Evolutionary conservation across 306 rosid species (phyloP).

Genomic region (Sicyos edulis): DNA sequence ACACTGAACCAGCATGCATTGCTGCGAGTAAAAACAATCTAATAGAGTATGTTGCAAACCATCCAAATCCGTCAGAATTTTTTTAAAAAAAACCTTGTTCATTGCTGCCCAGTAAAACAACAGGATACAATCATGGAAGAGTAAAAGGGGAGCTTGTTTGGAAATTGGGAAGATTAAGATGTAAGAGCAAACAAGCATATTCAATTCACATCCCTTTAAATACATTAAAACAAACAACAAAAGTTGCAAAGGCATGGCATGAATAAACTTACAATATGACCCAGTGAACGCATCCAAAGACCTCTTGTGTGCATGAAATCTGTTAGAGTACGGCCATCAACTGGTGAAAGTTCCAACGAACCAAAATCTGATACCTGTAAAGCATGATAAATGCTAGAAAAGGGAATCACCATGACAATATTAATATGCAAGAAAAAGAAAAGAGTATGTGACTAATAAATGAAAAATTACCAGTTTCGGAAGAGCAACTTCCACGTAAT

Average conservation of each 20-base stretch:
- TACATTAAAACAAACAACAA: slow-evolving; percentile 5
- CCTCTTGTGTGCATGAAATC: slow-evolving; percentile 99
- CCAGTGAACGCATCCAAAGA: slow-evolving; percentile 85
- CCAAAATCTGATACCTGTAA: slow-evolving; percentile 98
- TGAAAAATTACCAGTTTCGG: slow-evolving; percentile 81
- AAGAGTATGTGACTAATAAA: slow-evolving; percentile 28
- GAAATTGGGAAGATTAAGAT: slow-evolving; percentile 19
- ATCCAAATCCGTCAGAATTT: neutral
- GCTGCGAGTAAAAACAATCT: no score
- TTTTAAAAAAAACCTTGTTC: neutral
- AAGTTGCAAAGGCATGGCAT: neutral
- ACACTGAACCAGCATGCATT: no score
- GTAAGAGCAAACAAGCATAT: slow-evolving; percentile 3
- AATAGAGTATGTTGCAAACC: no score
- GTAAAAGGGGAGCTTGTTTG: slow-evolving; percentile 1
- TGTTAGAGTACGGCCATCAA: slow-evolving; percentile 96
- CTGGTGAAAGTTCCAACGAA: slow-evolving; percentile 95
- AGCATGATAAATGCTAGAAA: slow-evolving; percentile 28
- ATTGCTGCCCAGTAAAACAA: slow-evolving; percentile 5
- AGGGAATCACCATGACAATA: slow-evolving; percentile 28
- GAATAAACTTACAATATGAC: slow-evolving; percentile 78
- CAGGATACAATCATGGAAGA: neutral
- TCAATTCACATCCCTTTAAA: neutral
- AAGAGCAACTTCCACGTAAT: slow-evolving; percentile 90
- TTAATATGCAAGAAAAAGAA: slow-evolving; percentile 18